Evolutionary conservation across 108 stramenopile species (phyloP), one percentile per base, ranked within the genome.

Genomic region (Schizochytrium sp.): DNA sequence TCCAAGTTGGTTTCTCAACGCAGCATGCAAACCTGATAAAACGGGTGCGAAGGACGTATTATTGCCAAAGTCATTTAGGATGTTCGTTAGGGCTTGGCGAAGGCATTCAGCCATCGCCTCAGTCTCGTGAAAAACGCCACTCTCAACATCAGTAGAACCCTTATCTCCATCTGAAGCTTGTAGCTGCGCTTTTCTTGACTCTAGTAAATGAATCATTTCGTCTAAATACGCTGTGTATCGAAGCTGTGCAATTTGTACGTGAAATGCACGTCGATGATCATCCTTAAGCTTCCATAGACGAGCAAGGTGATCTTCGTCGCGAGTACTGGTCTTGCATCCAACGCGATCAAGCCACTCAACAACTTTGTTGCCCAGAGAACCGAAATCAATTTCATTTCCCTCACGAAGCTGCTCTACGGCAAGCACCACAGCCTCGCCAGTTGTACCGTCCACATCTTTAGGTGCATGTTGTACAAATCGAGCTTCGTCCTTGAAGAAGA

Each of bases 401-500:
- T 83, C 50, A 8, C 76, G 76, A 55, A 55, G 53, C 0, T 40
- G 10, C 76, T 83, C 76, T n/a, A 83, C 76, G 15, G 76, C 40
- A 42, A 55, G 47, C 8, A 83, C n/a, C 1, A 83, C 76, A 17
- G 76, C 76, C 15, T 55, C 53, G 10, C 50, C 76, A 56, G 12
- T 69, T 15, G 64, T 15, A 7, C 42, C 2, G 19, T 38, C 76
- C n/a, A 55, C 76, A 10, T 83, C 76, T 28, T 83, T 83, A n/a
- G n/a, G 17, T 60, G 59, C 59, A 60, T 60, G 19, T n/a, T 17
- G 19, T 10, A 50, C 10, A 28, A 83, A 83, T 5, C 76, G 76
- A 17, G 47, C 50, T 28, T 83, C 76, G 28, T 83, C 76, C 76
- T 83, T 83, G 76, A 55, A 83, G 28, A 83, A 83, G 28, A 40